Evolutionary conservation across 1,284 basidiomycete genomes (phyloP).

Genomic region (Inonotus hispidus): DNA sequence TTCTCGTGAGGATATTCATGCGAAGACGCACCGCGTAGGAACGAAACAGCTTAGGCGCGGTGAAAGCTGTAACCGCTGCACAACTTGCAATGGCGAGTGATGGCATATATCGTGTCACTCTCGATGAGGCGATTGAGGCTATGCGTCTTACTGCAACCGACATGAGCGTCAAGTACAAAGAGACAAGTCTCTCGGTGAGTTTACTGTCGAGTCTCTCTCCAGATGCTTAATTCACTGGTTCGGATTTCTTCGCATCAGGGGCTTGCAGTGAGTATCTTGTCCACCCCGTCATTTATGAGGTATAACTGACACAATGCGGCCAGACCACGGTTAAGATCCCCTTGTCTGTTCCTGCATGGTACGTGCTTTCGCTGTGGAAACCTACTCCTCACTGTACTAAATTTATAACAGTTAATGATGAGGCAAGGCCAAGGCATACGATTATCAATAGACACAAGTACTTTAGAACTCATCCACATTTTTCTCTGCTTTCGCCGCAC

Average conservation of each 20-base stretch:
- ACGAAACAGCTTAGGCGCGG: slow-evolving; percentile 83
- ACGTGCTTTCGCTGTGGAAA: neutral
- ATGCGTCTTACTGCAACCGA: slow-evolving; percentile 88
- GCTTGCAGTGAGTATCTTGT: slow-evolving; percentile 51
- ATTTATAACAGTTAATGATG: neutral
- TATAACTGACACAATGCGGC: neutral
- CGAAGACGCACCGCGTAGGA: slow-evolving; percentile 40
- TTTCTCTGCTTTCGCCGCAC: too few relatives aligned
- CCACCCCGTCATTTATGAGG: neutral
- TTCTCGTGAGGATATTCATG: slow-evolving; percentile 1
- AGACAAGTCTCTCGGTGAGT: slow-evolving; percentile 82
- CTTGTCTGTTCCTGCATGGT: slow-evolving; percentile 38
- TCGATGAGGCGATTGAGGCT: slow-evolving; percentile 95
- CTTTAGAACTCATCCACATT: too few relatives aligned
- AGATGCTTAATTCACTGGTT: neutral
- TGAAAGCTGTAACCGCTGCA: slow-evolving; percentile 88
- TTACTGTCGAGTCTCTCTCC: neutral
- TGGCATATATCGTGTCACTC: slow-evolving; percentile 80
- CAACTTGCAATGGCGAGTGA: slow-evolving; percentile 90
- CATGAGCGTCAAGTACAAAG: slow-evolving; percentile 89
- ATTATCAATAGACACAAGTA: neutral
- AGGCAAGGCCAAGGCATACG: neutral
- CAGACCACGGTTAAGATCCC: slow-evolving; percentile 40
- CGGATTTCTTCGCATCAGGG: slow-evolving; percentile 36
- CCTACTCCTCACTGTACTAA: neutral